Conservation (phyloP, 208 protist species). For the Crithidia fasciculata region DNA sequence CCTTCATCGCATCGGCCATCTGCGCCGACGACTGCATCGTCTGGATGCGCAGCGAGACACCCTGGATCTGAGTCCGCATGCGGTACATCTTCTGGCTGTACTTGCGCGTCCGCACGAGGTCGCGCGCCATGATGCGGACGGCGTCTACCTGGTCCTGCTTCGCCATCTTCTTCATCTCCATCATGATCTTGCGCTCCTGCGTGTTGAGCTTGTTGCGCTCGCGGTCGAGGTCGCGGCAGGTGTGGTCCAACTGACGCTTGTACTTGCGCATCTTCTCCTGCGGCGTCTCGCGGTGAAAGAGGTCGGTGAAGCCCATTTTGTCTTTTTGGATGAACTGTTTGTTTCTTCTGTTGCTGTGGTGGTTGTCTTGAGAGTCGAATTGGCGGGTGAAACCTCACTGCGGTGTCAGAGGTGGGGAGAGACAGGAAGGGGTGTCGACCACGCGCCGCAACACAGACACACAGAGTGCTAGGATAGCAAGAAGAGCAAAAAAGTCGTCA, state of each 20-base stretch:
- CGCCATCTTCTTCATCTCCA: constrained; percentile 97
- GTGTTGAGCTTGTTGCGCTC: constrained; percentile 94
- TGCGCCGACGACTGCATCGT: constrained; percentile 92
- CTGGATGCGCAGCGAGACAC: constrained; percentile 95
- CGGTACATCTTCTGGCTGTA: constrained; percentile 97
- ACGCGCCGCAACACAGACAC: too few species aligned
- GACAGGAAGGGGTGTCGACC: too few species aligned
- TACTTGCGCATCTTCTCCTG: constrained; percentile 96
- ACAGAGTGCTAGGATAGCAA: too few species aligned
- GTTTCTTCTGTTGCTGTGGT: neutral
- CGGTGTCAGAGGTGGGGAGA: too few species aligned
- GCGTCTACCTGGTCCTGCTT: constrained; percentile 96
- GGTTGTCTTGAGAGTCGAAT: too few species aligned
- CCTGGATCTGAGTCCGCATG: constrained; percentile 97
- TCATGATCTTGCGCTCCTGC: constrained; percentile 96
- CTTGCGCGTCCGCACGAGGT: constrained; percentile 96
- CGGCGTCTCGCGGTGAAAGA: constrained; percentile 89
- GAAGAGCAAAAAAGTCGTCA: neutral
- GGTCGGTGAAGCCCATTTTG: constrained; percentile 58
- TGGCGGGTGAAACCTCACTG: too few species aligned
- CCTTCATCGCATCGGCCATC: constrained; percentile 93
- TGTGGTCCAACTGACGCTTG: constrained; percentile 94
- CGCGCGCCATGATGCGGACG: constrained; percentile 97
- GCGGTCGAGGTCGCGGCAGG: constrained; percentile 96
- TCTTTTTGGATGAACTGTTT: neutral